phyloP scores from a whole-genome alignment of 257 asterid species.

The Schizonepeta tenuifolia region DNA sequence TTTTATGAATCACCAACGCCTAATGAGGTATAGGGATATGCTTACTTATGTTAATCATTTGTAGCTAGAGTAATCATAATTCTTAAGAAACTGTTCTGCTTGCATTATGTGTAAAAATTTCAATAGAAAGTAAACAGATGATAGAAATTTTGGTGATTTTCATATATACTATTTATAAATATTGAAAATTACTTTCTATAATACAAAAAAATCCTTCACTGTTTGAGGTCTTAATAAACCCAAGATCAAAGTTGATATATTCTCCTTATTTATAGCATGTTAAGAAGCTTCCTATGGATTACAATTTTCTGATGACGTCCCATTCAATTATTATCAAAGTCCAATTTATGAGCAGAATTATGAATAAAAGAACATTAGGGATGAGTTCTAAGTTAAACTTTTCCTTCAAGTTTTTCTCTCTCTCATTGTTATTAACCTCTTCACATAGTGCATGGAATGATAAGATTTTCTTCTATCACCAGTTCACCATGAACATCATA shows the following conservation, averaged over 20 bases:
- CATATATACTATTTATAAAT: neutral
- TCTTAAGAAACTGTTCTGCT: neutral
- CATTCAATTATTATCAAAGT: neutral
- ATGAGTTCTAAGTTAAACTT: neutral
- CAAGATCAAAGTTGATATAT: neutral
- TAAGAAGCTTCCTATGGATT: neutral
- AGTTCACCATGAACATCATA: neutral
- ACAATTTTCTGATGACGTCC: neutral
- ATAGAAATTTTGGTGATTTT: neutral
- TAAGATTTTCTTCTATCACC: slow-evolving; percentile 6
- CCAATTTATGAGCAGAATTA: neutral
- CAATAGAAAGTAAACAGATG: neutral
- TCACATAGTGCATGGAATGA: neutral
- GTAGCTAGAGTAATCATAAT: neutral
- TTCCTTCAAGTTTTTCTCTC: neutral
- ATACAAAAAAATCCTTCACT: neutral
- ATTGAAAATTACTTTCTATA: neutral
- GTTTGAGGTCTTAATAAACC: neutral
- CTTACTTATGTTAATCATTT: neutral
- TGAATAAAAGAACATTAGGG: neutral
- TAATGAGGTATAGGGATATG: slow-evolving; percentile 1
- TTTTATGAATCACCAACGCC: neutral
- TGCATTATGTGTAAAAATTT: neutral
- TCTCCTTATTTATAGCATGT: neutral
- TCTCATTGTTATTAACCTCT: neutral